Percentiles rank a stretch among this genome's conserved stretches.
phyloP scores from a whole-genome alignment of 495 filamentous ascomycete species.

The Cenococcum geophilum region DNA sequence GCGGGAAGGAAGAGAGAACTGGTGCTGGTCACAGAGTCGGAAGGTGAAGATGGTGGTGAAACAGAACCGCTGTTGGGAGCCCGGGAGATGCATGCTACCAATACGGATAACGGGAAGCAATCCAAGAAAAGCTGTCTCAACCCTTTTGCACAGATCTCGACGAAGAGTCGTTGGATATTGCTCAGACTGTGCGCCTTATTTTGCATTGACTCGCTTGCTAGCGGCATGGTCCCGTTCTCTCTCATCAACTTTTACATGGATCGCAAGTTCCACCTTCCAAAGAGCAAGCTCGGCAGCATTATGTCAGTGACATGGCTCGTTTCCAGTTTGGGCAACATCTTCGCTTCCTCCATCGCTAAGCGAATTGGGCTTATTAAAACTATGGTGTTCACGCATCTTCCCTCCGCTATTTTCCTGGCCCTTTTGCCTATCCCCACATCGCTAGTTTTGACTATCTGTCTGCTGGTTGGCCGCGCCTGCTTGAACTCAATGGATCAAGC shows the following conservation, averaged over 20 bases:
- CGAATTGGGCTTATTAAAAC: constrained; percentile 75
- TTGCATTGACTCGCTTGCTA: constrained; percentile 70
- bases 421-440: constrained; percentile 59
- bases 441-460: constrained; percentile 55
- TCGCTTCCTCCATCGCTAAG: constrained; percentile 68
- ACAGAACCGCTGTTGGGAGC: constrained; percentile 38
- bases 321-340: constrained; percentile 59
- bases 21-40: not conserved
- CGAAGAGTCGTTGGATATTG: constrained; percentile 50
- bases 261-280: constrained; percentile 62
- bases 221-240: constrained; percentile 61
- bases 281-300: constrained; percentile 47
- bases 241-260: constrained; percentile 61
- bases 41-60: constrained; percentile 13
- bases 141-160: constrained; percentile 30
- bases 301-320: constrained; percentile 46
- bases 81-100: not conserved
- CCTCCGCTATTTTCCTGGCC: constrained; percentile 64
- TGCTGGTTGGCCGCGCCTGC: constrained; percentile 56
- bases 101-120: not conserved
- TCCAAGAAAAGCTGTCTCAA: constrained; percentile 28
- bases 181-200: constrained; percentile 69
- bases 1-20: constrained; percentile 19
- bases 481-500: constrained; percentile 77
- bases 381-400: constrained; percentile 83